Base-by-base conservation (phyloP, 2,329 filamentous ascomycete genomes). In the Cordyceps cicadae region DNA sequence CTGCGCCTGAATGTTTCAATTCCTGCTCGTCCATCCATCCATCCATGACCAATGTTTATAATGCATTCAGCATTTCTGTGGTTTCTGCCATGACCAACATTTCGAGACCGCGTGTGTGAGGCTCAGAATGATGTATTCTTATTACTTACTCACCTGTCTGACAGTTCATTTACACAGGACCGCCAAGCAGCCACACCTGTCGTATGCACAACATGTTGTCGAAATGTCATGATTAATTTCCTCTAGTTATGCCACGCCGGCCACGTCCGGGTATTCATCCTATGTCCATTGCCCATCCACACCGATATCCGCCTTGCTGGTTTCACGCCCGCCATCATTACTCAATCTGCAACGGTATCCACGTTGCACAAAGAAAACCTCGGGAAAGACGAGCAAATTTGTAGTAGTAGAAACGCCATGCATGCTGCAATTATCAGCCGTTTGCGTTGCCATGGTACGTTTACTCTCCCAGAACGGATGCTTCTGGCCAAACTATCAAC, bases 181-280 rank as follows among this genome's bases (percentile, higher is more conserved):
- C 48, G 56, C 56, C 56, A 52, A 59, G 56, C 48, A 48, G 54
- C 46, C 56, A 51, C 56, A 37, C 19, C 48, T 21, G 55, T 59
- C 37, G 12, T 21, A 34, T 14, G 5, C 21, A 17, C 29, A 15
- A 43, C 32, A 32, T 50, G 32, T 17, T 24, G 11, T 49, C 32
- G 24, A 24, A 11, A 32, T 45, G 32, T 57, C 12, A 32, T 24
- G 24, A 34, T 46, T 57, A 32, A 49, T 57, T 50, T 21, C 19
- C 45, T 50, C 3, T 29, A 29, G 29, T n/a, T 15, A 45, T 46
- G 45, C 32, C 11, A 29, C 19, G n/a, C 29, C 29, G 26, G 12
- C 29, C 43, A 49, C 43, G 43, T 21, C 5, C 17, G 6, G 15
- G 39, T 43, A 43, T 37, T 37, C 39, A n/a, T 32, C 32, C 12